These are phyloP conservation scores for Nelumbo lutea DNA, from an alignment of 164 flowering plant species.

Conservation along the genomic window DNA sequence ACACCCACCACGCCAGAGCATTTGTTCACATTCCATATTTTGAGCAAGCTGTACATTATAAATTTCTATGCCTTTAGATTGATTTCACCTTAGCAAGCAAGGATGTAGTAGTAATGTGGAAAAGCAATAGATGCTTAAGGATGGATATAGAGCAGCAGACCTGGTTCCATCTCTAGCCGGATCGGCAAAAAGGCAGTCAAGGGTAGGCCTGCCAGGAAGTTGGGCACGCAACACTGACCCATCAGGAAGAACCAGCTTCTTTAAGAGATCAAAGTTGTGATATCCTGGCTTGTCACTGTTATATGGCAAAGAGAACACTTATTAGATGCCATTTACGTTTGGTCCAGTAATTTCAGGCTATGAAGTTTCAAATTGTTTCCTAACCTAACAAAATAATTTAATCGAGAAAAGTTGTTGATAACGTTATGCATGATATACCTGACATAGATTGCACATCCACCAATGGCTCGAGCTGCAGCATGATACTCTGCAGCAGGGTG, in stretches of 20 bases:
- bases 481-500: constrained; percentile 97
- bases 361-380: too few species aligned
- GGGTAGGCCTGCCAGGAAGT: constrained; percentile 86
- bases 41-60: constrained; percentile 62
- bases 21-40: constrained; percentile 86
- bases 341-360: too few species aligned
- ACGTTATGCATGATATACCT: constrained; percentile 38
- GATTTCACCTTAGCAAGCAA: too few species aligned
- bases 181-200: constrained; percentile 80
- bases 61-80: background rate
- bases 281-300: constrained; percentile 56
- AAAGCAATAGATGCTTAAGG: too few species aligned
- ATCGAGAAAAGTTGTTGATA: too few species aligned
- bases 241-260: constrained; percentile 90
- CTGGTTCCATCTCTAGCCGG: constrained; percentile 93
- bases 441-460: constrained; percentile 93
- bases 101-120: too few species aligned
- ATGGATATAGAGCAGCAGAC: constrained; percentile 24
- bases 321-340: too few species aligned
- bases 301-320: too few species aligned
- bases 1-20: constrained; percentile 87
- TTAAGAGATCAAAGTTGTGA: constrained; percentile 85
- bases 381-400: too few species aligned
- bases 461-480: constrained; percentile 90
- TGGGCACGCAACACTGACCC: constrained; percentile 90